Conservation (phyloP, 805 yeast species). For the Blastobotrys parvus region DNA sequence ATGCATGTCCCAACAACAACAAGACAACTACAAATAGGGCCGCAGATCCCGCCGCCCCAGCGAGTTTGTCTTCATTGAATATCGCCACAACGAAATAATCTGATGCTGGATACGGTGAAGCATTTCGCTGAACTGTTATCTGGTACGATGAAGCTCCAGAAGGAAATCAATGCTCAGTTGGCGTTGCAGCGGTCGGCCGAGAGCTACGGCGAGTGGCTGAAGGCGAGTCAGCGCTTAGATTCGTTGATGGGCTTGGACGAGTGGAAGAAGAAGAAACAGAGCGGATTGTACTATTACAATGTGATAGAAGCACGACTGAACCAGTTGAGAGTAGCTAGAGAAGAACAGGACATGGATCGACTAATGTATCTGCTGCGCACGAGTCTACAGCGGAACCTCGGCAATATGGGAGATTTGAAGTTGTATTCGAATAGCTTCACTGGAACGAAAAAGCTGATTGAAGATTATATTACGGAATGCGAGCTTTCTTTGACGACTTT, state of each 20-base stretch:
- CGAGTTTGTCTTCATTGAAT: too few species aligned
- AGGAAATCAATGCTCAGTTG: conserved; percentile 2
- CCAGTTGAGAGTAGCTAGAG: conserved; percentile 54
- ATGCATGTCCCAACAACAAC: too few species aligned
- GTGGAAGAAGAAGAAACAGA: conserved; percentile 68
- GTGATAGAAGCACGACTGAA: conserved; percentile 44
- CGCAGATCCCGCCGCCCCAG: too few species aligned
- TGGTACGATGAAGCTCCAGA: background rate
- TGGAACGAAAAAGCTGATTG: conserved; percentile 80
- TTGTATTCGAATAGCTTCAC: conserved; percentile 70
- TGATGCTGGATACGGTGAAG: too few species aligned
- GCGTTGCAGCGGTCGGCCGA: conserved; percentile 15
- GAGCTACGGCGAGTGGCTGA: conserved; percentile 53
- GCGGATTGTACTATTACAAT: conserved; percentile 76
- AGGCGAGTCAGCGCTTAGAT: conserved; percentile 56
- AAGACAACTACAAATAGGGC: too few species aligned
- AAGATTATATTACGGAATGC: conserved; percentile 77
- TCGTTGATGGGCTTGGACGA: conserved; percentile 48
- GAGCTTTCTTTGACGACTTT: conserved; percentile 37
- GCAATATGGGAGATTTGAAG: conserved; percentile 75
- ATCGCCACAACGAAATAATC: too few species aligned
- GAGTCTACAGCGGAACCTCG: conserved; percentile 75
- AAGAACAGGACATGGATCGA: conserved; percentile 45
- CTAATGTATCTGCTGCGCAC: conserved; percentile 73
- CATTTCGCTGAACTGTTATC: too few species aligned